A percentile compares a stretch with the other conserved stretches of the same genome.
phyloP scores from a whole-genome alignment of 164 flowering plant genomes.

The Magnolia sinica region DNA sequence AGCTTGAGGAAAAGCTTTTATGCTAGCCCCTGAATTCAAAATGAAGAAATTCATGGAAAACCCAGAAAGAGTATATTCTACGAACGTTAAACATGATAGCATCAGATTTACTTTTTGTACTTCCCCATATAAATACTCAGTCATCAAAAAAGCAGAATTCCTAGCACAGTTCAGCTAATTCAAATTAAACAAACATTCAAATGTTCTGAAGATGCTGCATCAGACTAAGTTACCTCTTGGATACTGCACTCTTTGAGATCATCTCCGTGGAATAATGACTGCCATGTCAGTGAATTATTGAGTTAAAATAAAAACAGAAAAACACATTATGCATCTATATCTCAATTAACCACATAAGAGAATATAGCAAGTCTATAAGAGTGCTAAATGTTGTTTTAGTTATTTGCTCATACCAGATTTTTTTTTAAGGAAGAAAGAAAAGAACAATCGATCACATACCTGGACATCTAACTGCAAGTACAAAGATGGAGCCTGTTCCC shows the following conservation, averaged over 20 bases:
- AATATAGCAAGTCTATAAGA: neutral
- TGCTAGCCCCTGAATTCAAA: too few relatives aligned
- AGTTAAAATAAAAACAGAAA: constrained; percentile 7
- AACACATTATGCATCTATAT: constrained; percentile 2
- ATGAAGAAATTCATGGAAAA: too few relatives aligned
- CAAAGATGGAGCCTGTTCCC: constrained; percentile 89
- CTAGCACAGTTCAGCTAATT: neutral
- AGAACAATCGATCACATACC: constrained; percentile 37
- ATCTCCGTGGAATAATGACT: constrained; percentile 82
- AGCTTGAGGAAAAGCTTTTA: too few relatives aligned
- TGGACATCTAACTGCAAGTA: constrained; percentile 71
- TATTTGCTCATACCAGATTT: neutral
- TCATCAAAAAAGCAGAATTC: neutral
- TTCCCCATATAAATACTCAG: neutral
- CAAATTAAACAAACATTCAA: neutral
- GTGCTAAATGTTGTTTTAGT: neutral
- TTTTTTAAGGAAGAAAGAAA: too few relatives aligned
- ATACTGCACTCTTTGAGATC: constrained; percentile 65
- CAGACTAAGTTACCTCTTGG: constrained; percentile 62
- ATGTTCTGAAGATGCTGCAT: neutral
- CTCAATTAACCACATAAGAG: neutral
- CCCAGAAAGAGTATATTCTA: too few relatives aligned
- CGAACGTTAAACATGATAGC: neutral
- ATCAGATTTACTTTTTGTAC: neutral
- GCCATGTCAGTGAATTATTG: constrained; percentile 28